phyloP scores from a whole-genome alignment of 2,329 filamentous ascomycete species.

The Annulohypoxylon truncatum region DNA sequence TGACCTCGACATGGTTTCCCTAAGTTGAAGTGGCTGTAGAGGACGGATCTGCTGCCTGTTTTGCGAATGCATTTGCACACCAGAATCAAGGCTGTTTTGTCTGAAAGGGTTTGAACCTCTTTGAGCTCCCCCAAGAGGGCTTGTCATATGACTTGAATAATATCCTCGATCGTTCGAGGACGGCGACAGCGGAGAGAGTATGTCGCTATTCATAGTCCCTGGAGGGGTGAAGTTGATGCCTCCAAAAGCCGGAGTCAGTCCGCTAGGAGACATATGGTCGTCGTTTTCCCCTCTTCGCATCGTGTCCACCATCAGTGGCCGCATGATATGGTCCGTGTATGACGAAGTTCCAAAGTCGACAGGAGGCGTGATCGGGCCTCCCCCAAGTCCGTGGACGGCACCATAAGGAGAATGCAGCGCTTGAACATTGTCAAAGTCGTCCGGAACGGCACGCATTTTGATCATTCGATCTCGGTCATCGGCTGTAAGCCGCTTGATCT shows the following conservation, averaged over 20 bases:
- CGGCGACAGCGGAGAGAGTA: slow-evolving; percentile 68
- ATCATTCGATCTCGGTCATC: slow-evolving; percentile 78
- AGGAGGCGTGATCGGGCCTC: slow-evolving; percentile 60
- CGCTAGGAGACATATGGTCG: slow-evolving; percentile 75
- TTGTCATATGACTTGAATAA: slow-evolving; percentile 62
- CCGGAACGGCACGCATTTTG: slow-evolving; percentile 76
- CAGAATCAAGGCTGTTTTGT: slow-evolving; percentile 59
- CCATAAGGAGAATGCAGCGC: slow-evolving; percentile 76
- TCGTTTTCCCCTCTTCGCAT: slow-evolving; percentile 71
- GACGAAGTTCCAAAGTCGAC: slow-evolving; percentile 61
- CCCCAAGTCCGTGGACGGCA: slow-evolving; percentile 66
- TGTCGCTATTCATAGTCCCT: slow-evolving; percentile 62
- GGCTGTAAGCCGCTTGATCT: slow-evolving; percentile 77
- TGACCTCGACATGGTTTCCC: slow-evolving; percentile 67
- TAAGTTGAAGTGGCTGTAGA: slow-evolving; percentile 68
- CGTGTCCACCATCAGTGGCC: slow-evolving; percentile 75
- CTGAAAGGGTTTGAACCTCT: slow-evolving; percentile 66
- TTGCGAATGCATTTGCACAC: slow-evolving; percentile 59
- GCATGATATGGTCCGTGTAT: slow-evolving; percentile 71
- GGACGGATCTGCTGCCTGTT: slow-evolving; percentile 62
- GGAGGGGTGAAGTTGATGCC: slow-evolving; percentile 72
- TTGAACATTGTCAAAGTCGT: slow-evolving; percentile 77
- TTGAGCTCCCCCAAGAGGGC: slow-evolving; percentile 60
- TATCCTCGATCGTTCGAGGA: slow-evolving; percentile 66
- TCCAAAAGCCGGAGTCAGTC: slow-evolving; percentile 75